Evolutionary conservation across 106 monocot genomes (phyloP).

Genomic region (Iris macrosiphon): DNA sequence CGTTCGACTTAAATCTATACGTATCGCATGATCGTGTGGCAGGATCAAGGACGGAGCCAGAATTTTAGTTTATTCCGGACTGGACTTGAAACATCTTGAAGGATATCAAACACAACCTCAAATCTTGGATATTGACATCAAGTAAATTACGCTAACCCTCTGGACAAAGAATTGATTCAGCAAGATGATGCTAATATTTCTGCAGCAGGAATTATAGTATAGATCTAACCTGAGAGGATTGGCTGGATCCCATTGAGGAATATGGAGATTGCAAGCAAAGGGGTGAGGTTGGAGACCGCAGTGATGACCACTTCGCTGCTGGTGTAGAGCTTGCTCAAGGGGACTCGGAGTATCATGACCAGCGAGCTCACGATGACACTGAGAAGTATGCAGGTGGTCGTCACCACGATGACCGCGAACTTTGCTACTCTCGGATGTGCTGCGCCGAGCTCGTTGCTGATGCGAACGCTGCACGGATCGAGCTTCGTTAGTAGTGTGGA

Average conservation of each 20-base stretch:
- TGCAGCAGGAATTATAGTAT: no score
- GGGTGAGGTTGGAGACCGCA: conserved; percentile 31
- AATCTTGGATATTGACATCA: no score
- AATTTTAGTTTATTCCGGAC: no score
- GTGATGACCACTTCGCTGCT: conserved; percentile 34
- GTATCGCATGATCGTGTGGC: no score
- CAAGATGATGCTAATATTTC: no score
- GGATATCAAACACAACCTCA: no score
- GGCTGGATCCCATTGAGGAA: conserved; percentile 82
- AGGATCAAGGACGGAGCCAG: no score
- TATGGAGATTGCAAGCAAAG: conserved; percentile 60
- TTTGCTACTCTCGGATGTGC: conserved; percentile 49
- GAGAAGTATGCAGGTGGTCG: conserved; percentile 26
- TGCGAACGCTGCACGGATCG: conserved; percentile 29
- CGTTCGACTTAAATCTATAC: no score
- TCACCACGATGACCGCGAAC: conserved; percentile 46
- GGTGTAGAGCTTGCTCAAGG: conserved; percentile 59
- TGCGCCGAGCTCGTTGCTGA: conserved; percentile 81
- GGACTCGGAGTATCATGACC: conserved; percentile 27
- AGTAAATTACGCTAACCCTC: no score
- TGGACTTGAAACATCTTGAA: no score
- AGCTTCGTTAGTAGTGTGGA: background rate
- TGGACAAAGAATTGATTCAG: no score
- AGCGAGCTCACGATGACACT: conserved; percentile 28
- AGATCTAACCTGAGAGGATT: conserved; percentile 65